Evolutionary conservation across 108 stramenopile genomes (phyloP).

Genomic region (Cyclotella choctawhatcheeana): DNA sequence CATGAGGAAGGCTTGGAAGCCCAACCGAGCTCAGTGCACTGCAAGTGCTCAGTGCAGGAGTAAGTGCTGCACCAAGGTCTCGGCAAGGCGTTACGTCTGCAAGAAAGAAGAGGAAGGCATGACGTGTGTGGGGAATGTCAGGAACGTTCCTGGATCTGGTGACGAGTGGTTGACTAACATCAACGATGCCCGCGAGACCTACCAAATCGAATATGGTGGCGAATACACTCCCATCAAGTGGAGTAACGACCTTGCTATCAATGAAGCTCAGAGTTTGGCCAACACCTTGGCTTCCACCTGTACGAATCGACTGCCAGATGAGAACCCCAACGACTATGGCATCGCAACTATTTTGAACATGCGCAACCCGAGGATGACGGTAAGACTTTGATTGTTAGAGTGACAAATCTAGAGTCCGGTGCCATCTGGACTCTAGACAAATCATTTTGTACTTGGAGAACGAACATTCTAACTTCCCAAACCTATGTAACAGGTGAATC

Average conservation of each 20-base stretch:
- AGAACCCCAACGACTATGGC: constrained; percentile 13
- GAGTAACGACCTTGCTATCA: not conserved
- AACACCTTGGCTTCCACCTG: not conserved
- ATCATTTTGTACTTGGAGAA: no score
- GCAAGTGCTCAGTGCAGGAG: not conserved
- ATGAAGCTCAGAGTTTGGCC: constrained; percentile 2
- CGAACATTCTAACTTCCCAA: no score
- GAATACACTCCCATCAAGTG: not conserved
- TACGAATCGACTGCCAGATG: not conserved
- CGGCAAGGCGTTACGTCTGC: not conserved
- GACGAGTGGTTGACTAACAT: not conserved
- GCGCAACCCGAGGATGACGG: not conserved
- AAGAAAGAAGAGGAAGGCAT: not conserved
- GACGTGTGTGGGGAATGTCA: not conserved
- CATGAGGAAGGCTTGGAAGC: not conserved
- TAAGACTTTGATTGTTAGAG: no score
- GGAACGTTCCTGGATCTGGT: not conserved
- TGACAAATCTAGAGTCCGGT: no score
- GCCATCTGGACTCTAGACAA: no score
- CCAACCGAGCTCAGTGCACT: not conserved
- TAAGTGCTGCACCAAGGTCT: constrained; percentile 1
- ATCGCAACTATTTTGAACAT: not conserved
- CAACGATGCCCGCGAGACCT: not conserved
- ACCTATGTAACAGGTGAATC: no score
- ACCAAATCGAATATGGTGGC: constrained; percentile 1